Percentiles rank a stretch among this genome's conserved stretches.
phyloP scores from a whole-genome alignment of 306 rosid species.

The Acacia crassicarpa region DNA sequence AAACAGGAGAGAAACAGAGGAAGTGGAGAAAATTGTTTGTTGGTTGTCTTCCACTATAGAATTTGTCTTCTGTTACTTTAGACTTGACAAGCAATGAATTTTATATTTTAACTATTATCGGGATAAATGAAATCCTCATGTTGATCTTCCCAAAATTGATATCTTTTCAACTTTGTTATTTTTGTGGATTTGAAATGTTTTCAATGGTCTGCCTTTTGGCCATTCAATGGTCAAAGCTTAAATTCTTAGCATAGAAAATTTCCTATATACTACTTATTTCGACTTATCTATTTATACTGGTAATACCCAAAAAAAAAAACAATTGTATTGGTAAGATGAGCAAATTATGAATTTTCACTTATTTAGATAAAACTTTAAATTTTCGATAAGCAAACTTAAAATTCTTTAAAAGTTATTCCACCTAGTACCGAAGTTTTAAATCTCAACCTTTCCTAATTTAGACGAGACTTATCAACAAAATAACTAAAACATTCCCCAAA shows the following conservation, averaged over 20 bases:
- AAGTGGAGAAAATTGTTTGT: background rate
- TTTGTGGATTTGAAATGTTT: background rate
- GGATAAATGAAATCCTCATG: background rate
- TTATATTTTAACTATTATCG: background rate
- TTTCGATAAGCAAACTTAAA: too few relatives aligned
- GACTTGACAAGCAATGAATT: background rate
- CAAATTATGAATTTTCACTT: too few relatives aligned
- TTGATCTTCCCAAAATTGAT: background rate
- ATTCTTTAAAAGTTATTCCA: too few relatives aligned
- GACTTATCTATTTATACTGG: too few relatives aligned
- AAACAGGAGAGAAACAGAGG: background rate
- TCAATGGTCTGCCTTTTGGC: background rate
- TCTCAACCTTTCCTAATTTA: too few relatives aligned
- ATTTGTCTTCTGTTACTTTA: background rate
- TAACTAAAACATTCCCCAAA: too few relatives aligned
- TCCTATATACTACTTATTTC: too few relatives aligned
- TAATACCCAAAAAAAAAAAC: too few relatives aligned
- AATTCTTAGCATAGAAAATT: background rate
- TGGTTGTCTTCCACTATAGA: background rate
- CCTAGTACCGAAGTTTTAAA: too few relatives aligned
- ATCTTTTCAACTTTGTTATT: background rate
- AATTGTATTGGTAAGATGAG: too few relatives aligned
- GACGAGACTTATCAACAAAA: too few relatives aligned
- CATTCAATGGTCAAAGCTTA: background rate
- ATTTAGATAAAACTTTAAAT: too few relatives aligned